Base-by-base conservation (phyloP, 2,329 filamentous ascomycete genomes). In the Cryphonectria japonica region DNA sequence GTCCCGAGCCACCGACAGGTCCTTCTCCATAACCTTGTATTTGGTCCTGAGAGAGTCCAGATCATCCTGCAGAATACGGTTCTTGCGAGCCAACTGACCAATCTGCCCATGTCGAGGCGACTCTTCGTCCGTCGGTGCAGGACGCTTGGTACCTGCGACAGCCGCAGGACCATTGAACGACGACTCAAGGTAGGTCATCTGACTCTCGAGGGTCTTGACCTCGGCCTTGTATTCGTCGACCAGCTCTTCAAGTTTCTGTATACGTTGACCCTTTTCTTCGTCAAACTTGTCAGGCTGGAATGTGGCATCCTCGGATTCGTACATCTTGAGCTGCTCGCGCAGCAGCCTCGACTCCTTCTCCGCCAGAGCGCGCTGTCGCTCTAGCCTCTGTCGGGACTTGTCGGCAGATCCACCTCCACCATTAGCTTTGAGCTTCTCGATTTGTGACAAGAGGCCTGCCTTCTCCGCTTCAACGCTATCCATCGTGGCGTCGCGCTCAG, bases 331-430 rank as follows among this genome's bases (percentile, higher is more conserved):
- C 80, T 99, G 96, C 0, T 94, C 95, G 32, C 96, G 92, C 8
- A 99, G 87, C 78, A 97, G 97, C 75, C 98, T 95, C 0, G 96
- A 93, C 79, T 99, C 97, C 78, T 98, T 98, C 34, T 94, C 86
- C 0, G 95, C 94, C 9, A 99, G 86, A 0, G 87, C 89, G 71
- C 93, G 92, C 78, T 98, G 95, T 71, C 96, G 88, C 76, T 99
- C 95, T 0, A 98, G 83, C 43, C 96, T 89, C 68, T 92, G 84
- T 60, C 90, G 91, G 1, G 88, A 87, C 81, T 94, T 92, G 76
- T 93, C 92, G 22, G 85, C 83, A 29, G 83, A 85, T 1, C 82
- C 77, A 6, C 84, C 82, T 4, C 79, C 83, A 39, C 82, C 82
- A 0, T 83, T 81, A 3, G 83, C 80, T 76, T 91, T 93, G 16